Evolutionary conservation across 2,329 filamentous ascomycete species (phyloP).

Genomic region (Cordyceps militaris): DNA sequence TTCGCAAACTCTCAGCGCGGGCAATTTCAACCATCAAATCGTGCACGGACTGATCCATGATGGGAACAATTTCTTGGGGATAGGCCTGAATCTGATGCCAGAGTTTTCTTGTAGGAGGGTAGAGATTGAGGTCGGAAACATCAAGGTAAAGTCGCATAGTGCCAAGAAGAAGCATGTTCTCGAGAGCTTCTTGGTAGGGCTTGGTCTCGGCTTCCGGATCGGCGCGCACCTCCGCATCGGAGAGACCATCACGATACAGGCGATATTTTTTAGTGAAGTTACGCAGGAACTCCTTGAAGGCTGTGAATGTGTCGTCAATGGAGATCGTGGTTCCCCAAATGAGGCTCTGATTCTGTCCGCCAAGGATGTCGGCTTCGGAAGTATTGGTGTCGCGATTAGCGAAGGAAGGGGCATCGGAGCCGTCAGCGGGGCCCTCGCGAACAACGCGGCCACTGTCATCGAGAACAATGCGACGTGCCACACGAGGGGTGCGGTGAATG

Average conservation of each 20-base stretch:
- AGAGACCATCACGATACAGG: slow-evolving; percentile 79
- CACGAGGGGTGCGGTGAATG: slow-evolving; percentile 49
- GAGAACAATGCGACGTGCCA: slow-evolving; percentile 49
- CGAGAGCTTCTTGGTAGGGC: slow-evolving; percentile 77
- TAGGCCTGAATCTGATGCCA: slow-evolving; percentile 95
- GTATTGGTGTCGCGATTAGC: slow-evolving; percentile 68
- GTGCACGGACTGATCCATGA: slow-evolving; percentile 93
- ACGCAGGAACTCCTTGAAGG: slow-evolving; percentile 85
- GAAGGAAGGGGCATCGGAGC: slow-evolving; percentile 55
- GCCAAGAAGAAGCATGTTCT: slow-evolving; percentile 85
- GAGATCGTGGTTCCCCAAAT: slow-evolving; percentile 99
- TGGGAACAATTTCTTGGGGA: slow-evolving; percentile 88
- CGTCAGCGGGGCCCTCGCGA: slow-evolving; percentile 41
- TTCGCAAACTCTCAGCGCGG: slow-evolving; percentile 66
- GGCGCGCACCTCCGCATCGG: slow-evolving; percentile 64
- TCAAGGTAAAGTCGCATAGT: slow-evolving; percentile 82
- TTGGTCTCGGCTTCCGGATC: slow-evolving; percentile 68
- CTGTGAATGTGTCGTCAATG: slow-evolving; percentile 76
- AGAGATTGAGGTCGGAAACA: slow-evolving; percentile 80
- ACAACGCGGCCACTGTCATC: slow-evolving; percentile 53
- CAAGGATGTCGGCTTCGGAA: slow-evolving; percentile 83
- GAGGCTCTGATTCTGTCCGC: slow-evolving; percentile 71
- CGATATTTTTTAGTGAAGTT: slow-evolving; percentile 94
- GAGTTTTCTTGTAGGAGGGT: slow-evolving; percentile 84
- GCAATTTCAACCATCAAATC: slow-evolving; percentile 90